phyloP scores from a whole-genome alignment of 352 stramenopile species.

The Globisporangium sylvaticum region DNA sequence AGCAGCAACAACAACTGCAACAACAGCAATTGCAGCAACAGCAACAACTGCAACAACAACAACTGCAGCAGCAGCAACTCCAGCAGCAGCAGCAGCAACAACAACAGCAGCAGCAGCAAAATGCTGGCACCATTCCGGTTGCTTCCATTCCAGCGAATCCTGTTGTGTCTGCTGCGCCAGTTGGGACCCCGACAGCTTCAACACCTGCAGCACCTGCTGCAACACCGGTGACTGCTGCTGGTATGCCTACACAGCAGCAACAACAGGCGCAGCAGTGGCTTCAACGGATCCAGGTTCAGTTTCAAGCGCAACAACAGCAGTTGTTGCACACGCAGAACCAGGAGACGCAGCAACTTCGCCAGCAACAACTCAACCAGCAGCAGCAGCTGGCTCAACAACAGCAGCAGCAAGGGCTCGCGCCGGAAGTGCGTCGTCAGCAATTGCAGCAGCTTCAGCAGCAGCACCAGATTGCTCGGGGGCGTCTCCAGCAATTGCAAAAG shows the following conservation, averaged over 20 bases:
- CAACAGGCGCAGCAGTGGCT: slow-evolving; percentile 79
- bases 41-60: slow-evolving; percentile 6
- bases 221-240: slow-evolving; percentile 12
- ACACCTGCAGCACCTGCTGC: slow-evolving; percentile 10
- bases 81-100: slow-evolving; percentile 19
- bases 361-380: slow-evolving; percentile 73
- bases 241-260: slow-evolving; percentile 39
- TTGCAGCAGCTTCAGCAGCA: slow-evolving; percentile 77
- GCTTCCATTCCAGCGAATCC: slow-evolving; percentile 11
- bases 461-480: slow-evolving; percentile 57
- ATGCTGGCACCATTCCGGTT: slow-evolving; percentile 8
- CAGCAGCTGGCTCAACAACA: slow-evolving; percentile 71
- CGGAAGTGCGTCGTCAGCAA: slow-evolving; percentile 60
- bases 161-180: slow-evolving; percentile 5
- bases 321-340: slow-evolving; percentile 71
- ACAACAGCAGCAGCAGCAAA: slow-evolving; percentile 13
- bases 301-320: slow-evolving; percentile 73
- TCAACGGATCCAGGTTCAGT: slow-evolving; percentile 80
- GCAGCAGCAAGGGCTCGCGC: slow-evolving; percentile 55
- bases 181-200: neutral
- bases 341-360: slow-evolving; percentile 70
- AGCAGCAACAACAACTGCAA: slow-evolving; percentile 28
- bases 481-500: slow-evolving; percentile 73
- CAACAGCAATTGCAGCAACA: slow-evolving; percentile 15
- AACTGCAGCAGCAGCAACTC: slow-evolving; percentile 15